Conservation (phyloP, 169 alveolate genomes). For the Eimeria necatrix region DNA sequence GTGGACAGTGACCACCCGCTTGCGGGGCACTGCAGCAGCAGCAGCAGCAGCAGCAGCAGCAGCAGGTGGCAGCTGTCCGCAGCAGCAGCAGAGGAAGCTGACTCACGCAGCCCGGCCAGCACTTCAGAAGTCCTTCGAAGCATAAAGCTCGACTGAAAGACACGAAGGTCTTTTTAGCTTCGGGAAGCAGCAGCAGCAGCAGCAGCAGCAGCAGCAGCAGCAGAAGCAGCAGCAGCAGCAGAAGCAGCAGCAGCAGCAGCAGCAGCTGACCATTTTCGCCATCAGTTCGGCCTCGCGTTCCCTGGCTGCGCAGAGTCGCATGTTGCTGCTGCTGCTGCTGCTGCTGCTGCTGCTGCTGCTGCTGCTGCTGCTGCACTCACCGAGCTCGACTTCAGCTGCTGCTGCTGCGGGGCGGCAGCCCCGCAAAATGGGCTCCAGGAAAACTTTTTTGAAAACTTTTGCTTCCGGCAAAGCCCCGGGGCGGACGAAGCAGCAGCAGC, state of each 20-base stretch:
- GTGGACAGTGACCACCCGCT: conserved; percentile 47
- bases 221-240: too few species aligned
- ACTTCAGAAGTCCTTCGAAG: conserved; percentile 48
- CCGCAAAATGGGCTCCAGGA: conserved; percentile 53
- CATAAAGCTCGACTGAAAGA: conserved; percentile 68
- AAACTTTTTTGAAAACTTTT: conserved; percentile 21
- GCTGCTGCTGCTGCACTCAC: not conserved
- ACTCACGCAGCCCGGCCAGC: conserved; percentile 35
- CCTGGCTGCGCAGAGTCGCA: conserved; percentile 25
- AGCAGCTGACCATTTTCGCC: not conserved
- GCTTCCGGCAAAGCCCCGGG: conserved; percentile 55
- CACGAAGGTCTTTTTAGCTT: not conserved
- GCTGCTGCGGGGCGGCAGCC: conserved; percentile 64
- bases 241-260: too few species aligned
- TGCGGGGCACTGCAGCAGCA: conserved; percentile 48
- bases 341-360: not conserved
- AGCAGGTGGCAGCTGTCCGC: too few species aligned
- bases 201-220: too few species aligned
- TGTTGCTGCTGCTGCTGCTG: too few species aligned
- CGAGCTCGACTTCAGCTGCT: conserved; percentile 6
- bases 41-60: not conserved
- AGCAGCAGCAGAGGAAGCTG: too few species aligned
- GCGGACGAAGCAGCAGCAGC: conserved; percentile 70
- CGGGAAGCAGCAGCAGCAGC: too few species aligned
- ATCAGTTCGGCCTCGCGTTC: conserved; percentile 69